Base-by-base conservation (phyloP, 2,329 filamentous ascomycete genomes). In the Curvularia eragrostidis region DNA sequence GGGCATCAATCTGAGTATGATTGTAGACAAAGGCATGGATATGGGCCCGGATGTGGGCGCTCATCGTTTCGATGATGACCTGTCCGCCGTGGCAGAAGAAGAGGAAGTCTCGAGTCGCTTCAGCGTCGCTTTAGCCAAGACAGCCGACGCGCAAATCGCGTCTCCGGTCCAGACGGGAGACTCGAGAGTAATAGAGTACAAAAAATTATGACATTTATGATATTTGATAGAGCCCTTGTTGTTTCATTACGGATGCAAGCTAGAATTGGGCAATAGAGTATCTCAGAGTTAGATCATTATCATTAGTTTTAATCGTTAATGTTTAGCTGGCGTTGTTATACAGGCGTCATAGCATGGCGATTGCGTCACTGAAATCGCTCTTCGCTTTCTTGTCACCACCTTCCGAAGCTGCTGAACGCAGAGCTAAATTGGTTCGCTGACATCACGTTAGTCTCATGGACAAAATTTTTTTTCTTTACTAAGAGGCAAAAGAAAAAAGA, bases 51-150 rank as follows among this genome's bases (percentile, higher is more conserved):
- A 19, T 3, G 38, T 21, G n/a, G 36, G 12, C 10, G 48, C 18
- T 2, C 57, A 46, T 32, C 65, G 62, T 42, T 66, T 59, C 36
- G 60, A 66, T 12, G 59, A 64, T 26, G 51, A 44, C 13, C 23
- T 54, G 39, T 62, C 59, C 13, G 65, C 61, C 30, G 55, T 51
- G 10, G 59, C 58, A 3, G 58, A 62, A 12, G 44, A 54, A n/a
- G 46, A 48, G 7, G 32, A 42, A 13, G 38, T 34, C 28, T 28
- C 24, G 30, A 39, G 41, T 23, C 52, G 15, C 42, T 32, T 21
- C 23, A 54, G 55, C 28, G 18, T 56, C 5, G 49, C 53, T 4
- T 47, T 58, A 1, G 54, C 61, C 7, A 56, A 54, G 41, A 34
- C 56, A 26, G 32, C 43, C 23, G 41, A 56, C 21, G 28, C 47